These are phyloP conservation scores for Coniophora puteana DNA, from an alignment of 1,284 basidiomycete species.

Conservation along the genomic window DNA sequence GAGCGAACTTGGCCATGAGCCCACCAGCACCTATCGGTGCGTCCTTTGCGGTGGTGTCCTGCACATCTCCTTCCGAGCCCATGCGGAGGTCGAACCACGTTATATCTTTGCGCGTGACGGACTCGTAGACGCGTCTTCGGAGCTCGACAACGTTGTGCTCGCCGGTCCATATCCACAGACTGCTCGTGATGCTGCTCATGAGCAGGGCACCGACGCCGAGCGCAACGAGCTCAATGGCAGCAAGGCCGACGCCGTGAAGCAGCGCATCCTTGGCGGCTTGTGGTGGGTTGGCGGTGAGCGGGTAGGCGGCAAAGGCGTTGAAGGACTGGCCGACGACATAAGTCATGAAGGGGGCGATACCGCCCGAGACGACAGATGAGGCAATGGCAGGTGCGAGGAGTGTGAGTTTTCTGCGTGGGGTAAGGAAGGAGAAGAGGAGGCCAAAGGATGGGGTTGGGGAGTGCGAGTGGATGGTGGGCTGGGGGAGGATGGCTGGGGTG, in stretches of 20 bases:
- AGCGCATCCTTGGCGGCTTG: constrained; percentile 50
- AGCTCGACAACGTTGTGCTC: constrained; percentile 77
- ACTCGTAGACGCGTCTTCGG: constrained; percentile 65
- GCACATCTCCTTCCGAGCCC: constrained; percentile 49
- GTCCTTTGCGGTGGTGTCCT: constrained; percentile 41
- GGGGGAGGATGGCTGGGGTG: constrained; percentile 6
- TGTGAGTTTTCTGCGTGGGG: constrained; percentile 41
- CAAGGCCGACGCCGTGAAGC: constrained; percentile 54
- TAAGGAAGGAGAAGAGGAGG: constrained; percentile 53
- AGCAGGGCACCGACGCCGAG: constrained; percentile 70
- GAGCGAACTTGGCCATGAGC: constrained; percentile 90
- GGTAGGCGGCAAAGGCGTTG: constrained; percentile 68
- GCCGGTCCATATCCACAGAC: constrained; percentile 86
- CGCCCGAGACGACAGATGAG: constrained; percentile 68
- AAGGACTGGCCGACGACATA: constrained; percentile 85
- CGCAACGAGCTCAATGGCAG: constrained; percentile 68
- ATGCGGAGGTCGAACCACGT: constrained; percentile 86
- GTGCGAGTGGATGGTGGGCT: no score
- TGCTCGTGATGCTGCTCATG: constrained; percentile 72
- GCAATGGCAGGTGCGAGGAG: constrained; percentile 73
- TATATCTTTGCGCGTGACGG: constrained; percentile 73
- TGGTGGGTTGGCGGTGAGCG: constrained; percentile 41
- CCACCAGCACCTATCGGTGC: constrained; percentile 82
- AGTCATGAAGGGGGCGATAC: constrained; percentile 93
- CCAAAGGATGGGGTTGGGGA: constrained; percentile 53